Base-by-base conservation (phyloP, 495 filamentous ascomycete genomes). In the Aspergillus sclerotioniger region DNA sequence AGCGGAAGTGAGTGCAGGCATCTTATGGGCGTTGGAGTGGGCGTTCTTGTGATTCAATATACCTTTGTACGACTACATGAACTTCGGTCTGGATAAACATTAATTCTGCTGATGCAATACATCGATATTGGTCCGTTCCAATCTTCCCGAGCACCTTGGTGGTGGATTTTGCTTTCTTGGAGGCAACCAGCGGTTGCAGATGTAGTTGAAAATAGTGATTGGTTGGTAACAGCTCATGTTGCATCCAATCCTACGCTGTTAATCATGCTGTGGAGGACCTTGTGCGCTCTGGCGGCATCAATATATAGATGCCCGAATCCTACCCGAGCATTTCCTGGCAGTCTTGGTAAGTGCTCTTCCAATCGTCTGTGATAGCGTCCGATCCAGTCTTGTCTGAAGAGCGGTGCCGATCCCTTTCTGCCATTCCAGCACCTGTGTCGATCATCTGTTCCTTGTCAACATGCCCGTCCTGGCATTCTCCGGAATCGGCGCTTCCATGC, bases 1-100 rank as follows among this genome's bases (percentile, higher is more conserved):
- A 84, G 71, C 86, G 85, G 76, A 89, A 87, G 72, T 90, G 78
- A 64, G 49, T 62, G 2, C 25, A 56, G 62, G 49, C 12, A 44
- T 50, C 28, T 60, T 53, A 39, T 53, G 20, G 49, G 25, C 39
- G 53, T 49, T 41, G 39, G 60, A 47, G 46, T 52, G 10, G 47
- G 47, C 47, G 47, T 54, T 51, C n/a, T 61, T 59, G 58, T 63
- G 49, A 56, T 60, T 57, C 45, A 51, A 60, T 62, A 67, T 70
- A 66, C 63, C 68, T 65, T 57, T 73, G 71, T 71, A 81, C 58
- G 73, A 79, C 56, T 71, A 72, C 67, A 59, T 62, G 59, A 67
- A 67, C 58, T 61, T 60, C 65, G 53, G 13, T 61, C 43, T 57
- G 59, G 57, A 45, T 25, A 25, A 25, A 25, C 28, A 50, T 50